Conservation (phyloP, 2,329 filamentous ascomycete genomes). For the Cercospora beticola region DNA sequence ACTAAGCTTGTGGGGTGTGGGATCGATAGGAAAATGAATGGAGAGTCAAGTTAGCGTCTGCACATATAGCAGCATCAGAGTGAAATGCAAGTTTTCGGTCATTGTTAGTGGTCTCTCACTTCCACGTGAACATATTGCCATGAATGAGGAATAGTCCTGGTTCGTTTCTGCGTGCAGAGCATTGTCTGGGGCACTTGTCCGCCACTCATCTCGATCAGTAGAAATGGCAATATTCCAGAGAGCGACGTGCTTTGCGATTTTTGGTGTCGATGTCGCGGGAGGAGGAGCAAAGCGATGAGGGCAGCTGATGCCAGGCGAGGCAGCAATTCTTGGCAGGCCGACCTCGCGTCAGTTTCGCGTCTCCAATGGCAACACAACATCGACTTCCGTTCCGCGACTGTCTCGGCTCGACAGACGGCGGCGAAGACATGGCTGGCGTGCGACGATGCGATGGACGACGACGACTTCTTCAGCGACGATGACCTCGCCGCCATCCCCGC, state of each 20-base stretch:
- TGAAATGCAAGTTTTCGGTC: background rate
- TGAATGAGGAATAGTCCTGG: background rate
- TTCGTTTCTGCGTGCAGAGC: background rate
- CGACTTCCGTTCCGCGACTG: background rate
- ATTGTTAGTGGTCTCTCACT: background rate
- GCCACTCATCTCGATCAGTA: background rate
- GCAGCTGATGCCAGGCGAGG: background rate
- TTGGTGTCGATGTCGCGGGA: background rate
- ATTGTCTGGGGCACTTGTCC: background rate
- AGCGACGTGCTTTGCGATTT: background rate
- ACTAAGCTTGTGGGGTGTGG: background rate
- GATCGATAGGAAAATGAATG: background rate
- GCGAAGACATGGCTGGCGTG: constrained; percentile 7
- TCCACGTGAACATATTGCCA: background rate
- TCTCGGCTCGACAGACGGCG: background rate
- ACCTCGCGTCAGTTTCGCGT: background rate
- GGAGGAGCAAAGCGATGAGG: background rate
- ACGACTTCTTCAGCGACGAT: constrained; percentile 49
- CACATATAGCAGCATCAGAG: background rate
- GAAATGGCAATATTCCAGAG: background rate
- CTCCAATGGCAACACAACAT: background rate
- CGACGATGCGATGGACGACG: constrained; percentile 36
- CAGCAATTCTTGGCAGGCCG: background rate
- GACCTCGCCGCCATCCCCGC: constrained; percentile 48
- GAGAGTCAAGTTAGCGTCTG: background rate